Conservation (phyloP, 164 flowering plant species). For the Kingdonia uniflora region DNA sequence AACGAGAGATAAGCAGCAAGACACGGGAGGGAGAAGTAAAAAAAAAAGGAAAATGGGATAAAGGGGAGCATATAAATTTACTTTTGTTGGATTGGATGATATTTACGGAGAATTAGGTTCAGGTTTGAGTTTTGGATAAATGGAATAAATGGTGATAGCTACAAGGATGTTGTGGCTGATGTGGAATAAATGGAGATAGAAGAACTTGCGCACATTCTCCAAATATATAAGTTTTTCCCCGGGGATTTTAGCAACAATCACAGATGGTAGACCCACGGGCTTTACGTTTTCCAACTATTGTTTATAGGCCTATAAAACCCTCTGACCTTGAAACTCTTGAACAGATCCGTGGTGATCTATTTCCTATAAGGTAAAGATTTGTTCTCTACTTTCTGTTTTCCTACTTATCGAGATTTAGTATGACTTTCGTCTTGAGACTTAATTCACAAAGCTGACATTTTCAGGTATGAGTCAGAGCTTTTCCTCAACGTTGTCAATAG, state of each 20-base stretch:
- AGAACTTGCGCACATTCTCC: conserved; percentile 12
- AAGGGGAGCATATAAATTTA: no score
- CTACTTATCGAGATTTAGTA: neutral
- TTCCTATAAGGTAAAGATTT: conserved; percentile 74
- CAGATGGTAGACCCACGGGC: conserved; percentile 47
- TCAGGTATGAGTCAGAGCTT: conserved; percentile 90
- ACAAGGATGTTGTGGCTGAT: conserved; percentile 24
- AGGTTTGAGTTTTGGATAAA: no score
- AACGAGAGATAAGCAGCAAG: no score
- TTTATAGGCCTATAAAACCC: conserved; percentile 66
- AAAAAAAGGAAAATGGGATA: no score
- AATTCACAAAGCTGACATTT: conserved; percentile 2
- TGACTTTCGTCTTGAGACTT: conserved; percentile 2
- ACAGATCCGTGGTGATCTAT: conserved; percentile 59
- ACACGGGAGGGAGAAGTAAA: no score
- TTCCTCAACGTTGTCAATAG: conserved; percentile 83
- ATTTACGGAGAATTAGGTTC: no score
- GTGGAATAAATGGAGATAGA: conserved; percentile 36
- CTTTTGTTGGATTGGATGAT: no score
- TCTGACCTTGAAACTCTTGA: conserved; percentile 66
- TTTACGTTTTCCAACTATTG: conserved; percentile 39
- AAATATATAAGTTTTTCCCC: conserved; percentile 19
- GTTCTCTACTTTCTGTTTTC: no score
- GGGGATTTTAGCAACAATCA: conserved; percentile 27
- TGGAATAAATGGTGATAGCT: conserved; percentile 4